Base-by-base conservation (phyloP, 257 asterid species). In the Ehretia macrophylla region DNA sequence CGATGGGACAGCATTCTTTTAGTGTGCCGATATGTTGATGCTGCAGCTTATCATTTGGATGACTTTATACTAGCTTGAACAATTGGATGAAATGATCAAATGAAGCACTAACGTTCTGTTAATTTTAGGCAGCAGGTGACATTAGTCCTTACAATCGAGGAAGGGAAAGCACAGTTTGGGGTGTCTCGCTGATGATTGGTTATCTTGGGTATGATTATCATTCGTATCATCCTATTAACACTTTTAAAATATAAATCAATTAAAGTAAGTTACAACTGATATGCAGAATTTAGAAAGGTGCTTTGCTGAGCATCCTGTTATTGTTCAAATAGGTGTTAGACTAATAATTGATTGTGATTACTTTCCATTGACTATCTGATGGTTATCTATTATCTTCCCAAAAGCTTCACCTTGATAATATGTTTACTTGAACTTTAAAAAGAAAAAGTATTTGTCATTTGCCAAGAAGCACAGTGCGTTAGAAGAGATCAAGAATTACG, bases 121-220 rank as follows among this genome's bases (percentile, higher is more conserved):
- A 58, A 68, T 53, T 77, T 75, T 65, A 93, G 99, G 91, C 83
- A 59, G 94, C 76, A 47, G 91, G 77, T 62, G 99, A 93, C 68
- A 55, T 78, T 72, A 93, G 81, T 74, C 99, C 96, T 9, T 80
- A 81, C 79, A 83, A 68, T 62, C 79, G 73, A 68, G 99, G 95
- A 75, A 77, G 91, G 69, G 97, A 89, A 71, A 93, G 90, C 87
- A 93, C 97, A 22, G 86, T 85, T 61, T 93, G 97, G 99, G 99
- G 99, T 70, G 97, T 93, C 69, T 83, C 95, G 69, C 77, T 93
- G 81, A 93, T 93, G 99, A 48, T 85, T 62, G 97, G 99, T 65
- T 93, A 93, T 89, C 85, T 93, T 62, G 99, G 99, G 99, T 93
- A 93, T 62, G 85, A 21, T 21, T 52, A 22, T 32, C 32, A 16